A percentile compares a stretch with the other conserved stretches of the same genome.
These are phyloP conservation scores for Polyplosphaeria fusca DNA, from an alignment of 495 filamentous ascomycete species.

Conservation along the genomic window DNA sequence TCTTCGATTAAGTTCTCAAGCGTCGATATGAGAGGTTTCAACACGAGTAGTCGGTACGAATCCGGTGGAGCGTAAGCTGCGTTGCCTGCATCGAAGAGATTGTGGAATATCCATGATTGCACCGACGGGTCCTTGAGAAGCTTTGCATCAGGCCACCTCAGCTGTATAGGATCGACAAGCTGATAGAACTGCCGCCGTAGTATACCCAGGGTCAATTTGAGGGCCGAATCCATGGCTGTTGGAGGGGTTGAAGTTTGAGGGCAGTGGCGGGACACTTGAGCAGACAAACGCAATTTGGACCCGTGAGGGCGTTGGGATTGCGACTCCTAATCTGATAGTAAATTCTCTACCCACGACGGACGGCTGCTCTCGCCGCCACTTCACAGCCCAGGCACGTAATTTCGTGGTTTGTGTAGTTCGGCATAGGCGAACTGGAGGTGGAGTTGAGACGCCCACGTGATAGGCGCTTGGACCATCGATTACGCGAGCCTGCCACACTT, in stretches of 20 bases:
- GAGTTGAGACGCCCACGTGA: not conserved
- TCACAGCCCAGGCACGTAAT: too few relatives aligned
- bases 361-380: too few relatives aligned
- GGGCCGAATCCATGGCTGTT: conserved; percentile 14
- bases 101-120: conserved; percentile 61
- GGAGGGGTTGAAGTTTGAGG: too few relatives aligned
- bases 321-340: too few relatives aligned
- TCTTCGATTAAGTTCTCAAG: conserved; percentile 68
- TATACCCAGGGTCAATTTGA: conserved; percentile 40
- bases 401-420: too few relatives aligned
- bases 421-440: too few relatives aligned
- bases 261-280: too few relatives aligned
- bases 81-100: conserved; percentile 58
- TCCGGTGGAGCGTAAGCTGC: conserved; percentile 55
- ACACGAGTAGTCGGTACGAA: conserved; percentile 64
- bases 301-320: too few relatives aligned
- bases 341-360: too few relatives aligned
- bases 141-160: conserved; percentile 54
- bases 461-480: too few relatives aligned
- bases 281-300: too few relatives aligned
- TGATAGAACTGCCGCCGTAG: conserved; percentile 66
- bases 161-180: conserved; percentile 53
- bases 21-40: conserved; percentile 64
- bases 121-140: conserved; percentile 52
- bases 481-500: not conserved